phyloP scores from a whole-genome alignment of 306 rosid genomes.

The Heteromeles arbutifolia region DNA sequence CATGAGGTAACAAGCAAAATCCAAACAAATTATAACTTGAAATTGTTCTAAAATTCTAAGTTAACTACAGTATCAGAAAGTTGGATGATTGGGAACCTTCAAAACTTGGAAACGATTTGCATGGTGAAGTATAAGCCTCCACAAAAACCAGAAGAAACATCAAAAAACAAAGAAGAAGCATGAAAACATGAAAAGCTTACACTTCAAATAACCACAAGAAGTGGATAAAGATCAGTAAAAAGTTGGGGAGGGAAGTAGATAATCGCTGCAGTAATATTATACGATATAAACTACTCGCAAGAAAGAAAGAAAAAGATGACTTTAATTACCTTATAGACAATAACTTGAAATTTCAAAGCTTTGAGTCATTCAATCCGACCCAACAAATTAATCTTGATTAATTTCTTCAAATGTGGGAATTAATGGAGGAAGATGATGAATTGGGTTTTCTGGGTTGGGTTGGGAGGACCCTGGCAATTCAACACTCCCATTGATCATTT shows the following conservation, averaged over 20 bases:
- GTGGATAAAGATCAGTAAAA: conserved; percentile 1
- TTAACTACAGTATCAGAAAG: background rate
- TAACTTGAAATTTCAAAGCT: background rate
- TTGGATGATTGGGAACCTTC: background rate
- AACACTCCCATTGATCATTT: background rate
- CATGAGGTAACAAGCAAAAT: background rate
- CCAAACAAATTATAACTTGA: background rate
- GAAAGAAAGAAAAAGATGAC: background rate
- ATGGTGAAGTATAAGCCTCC: background rate
- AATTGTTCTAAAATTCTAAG: too few relatives aligned
- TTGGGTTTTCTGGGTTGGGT: background rate
- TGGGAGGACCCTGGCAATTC: background rate
- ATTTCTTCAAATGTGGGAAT: background rate
- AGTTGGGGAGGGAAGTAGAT: background rate
- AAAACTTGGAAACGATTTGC: background rate
- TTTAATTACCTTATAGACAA: background rate
- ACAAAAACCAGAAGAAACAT: background rate
- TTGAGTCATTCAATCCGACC: background rate
- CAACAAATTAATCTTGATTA: background rate
- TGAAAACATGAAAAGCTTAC: background rate
- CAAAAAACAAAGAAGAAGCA: background rate
- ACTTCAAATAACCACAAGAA: conserved; percentile 6
- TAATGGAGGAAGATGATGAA: background rate
- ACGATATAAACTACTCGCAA: background rate
- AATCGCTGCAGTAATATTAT: background rate